Conservation (phyloP, 192 early-diverging fungal genomes). For the Coemansia sp. region DNA sequence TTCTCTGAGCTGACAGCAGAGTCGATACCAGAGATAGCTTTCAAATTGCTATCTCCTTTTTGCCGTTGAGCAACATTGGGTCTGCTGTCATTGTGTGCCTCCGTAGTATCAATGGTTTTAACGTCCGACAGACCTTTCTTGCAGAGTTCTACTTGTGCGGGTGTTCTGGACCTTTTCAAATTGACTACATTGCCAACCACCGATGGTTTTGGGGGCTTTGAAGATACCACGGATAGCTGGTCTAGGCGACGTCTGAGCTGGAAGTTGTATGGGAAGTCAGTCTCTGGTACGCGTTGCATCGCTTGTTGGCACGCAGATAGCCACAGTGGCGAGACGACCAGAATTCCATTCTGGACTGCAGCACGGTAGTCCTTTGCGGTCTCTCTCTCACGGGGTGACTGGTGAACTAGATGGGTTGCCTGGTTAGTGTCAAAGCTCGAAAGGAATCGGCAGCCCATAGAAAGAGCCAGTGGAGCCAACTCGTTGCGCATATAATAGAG, state of each 20-base stretch:
- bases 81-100: background rate
- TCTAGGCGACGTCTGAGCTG: slow-evolving; percentile 38
- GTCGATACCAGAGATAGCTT: background rate
- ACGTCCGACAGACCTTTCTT: too few species aligned
- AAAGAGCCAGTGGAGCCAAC: slow-evolving; percentile 27
- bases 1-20: background rate
- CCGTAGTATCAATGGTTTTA: too few species aligned
- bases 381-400: slow-evolving; percentile 44
- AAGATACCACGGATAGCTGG: slow-evolving; percentile 20
- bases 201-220: background rate
- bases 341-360: slow-evolving; percentile 21
- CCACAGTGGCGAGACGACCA: slow-evolving; percentile 54
- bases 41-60: too few species aligned
- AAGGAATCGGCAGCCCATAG: slow-evolving; percentile 37
- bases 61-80: background rate
- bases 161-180: too few species aligned
- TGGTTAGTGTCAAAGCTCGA: slow-evolving; percentile 25
- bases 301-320: slow-evolving; percentile 43
- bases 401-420: slow-evolving; percentile 48
- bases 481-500: slow-evolving; percentile 36
- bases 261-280: slow-evolving; percentile 37
- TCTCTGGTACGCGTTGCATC: slow-evolving; percentile 15
- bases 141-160: too few species aligned
- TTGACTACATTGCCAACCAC: background rate
- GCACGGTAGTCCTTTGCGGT: slow-evolving; percentile 29